Conservation (phyloP, 495 filamentous ascomycete species). For the Usnea hakonensis region DNA sequence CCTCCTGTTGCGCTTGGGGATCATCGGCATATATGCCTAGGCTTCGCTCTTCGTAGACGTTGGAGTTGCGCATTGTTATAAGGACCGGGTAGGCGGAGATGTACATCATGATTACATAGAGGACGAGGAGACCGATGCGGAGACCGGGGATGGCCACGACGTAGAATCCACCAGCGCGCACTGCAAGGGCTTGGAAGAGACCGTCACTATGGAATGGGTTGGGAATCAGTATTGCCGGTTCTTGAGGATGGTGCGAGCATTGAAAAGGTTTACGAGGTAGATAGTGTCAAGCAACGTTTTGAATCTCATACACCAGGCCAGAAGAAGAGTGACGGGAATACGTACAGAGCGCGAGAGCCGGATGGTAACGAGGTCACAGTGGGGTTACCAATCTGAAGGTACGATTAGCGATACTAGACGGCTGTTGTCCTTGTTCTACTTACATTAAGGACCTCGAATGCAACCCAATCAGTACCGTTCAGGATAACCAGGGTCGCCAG, state of each 20-base stretch:
- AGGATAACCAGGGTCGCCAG: constrained; percentile 61
- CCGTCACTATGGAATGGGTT: too few relatives aligned
- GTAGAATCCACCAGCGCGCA: constrained; percentile 78
- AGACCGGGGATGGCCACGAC: constrained; percentile 65
- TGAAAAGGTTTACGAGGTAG: too few relatives aligned
- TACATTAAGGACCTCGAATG: constrained; percentile 66
- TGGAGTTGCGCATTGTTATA: constrained; percentile 54
- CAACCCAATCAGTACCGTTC: constrained; percentile 74
- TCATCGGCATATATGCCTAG: constrained; percentile 56
- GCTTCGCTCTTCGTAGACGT: constrained; percentile 70
- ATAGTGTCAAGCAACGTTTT: too few relatives aligned
- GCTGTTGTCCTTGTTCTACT: background rate
- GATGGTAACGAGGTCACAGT: too few relatives aligned
- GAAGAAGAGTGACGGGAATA: too few relatives aligned
- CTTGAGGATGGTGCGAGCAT: too few relatives aligned
- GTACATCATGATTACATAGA: constrained; percentile 95
- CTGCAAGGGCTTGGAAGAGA: constrained; percentile 75
- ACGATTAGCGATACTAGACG: background rate
- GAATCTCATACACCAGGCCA: too few relatives aligned
- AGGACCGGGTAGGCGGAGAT: constrained; percentile 57
- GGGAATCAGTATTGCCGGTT: too few relatives aligned
- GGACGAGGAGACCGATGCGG: constrained; percentile 63
- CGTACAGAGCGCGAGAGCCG: too few relatives aligned
- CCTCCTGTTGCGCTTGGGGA: constrained; percentile 22
- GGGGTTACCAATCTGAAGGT: constrained; percentile 50